Percentiles rank a stretch among this genome's conserved stretches.
Conservation (phyloP, 768 basidiomycete species). For the Trametes cubensis region DNA sequence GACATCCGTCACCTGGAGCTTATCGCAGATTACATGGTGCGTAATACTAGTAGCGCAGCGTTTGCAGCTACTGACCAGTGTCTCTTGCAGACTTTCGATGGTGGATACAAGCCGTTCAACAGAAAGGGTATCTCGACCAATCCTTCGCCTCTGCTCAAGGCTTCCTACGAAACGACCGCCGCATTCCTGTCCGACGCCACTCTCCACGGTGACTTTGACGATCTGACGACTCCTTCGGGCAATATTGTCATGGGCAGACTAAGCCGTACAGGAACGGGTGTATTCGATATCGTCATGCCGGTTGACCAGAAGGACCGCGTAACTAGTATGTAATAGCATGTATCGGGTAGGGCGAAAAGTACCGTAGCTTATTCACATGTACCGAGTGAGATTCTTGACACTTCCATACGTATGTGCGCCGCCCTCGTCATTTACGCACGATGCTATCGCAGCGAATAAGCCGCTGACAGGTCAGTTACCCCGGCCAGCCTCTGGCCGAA, state of each 20-base stretch:
- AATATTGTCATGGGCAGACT: conserved; percentile 91
- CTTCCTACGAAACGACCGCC: conserved; percentile 96
- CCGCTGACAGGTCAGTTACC: no score
- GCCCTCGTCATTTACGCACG: not conserved
- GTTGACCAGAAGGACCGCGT: conserved; percentile 23
- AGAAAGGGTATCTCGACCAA: conserved; percentile 91
- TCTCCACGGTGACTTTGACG: conserved; percentile 93
- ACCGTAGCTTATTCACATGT: conserved; percentile 13
- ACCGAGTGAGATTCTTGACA: not conserved
- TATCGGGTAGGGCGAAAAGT: conserved; percentile 14
- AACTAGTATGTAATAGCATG: conserved; percentile 10
- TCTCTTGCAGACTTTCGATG: conserved; percentile 83
- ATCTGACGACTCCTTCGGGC: conserved; percentile 86
- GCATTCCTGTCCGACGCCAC: conserved; percentile 92
- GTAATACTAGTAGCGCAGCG: conserved; percentile 30
- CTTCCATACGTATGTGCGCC: conserved; percentile 5
- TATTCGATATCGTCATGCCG: conserved; percentile 84
- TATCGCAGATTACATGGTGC: conserved; percentile 99
- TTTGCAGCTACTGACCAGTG: not conserved
- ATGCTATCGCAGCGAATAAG: not conserved
- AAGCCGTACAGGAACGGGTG: conserved; percentile 89
- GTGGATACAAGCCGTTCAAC: conserved; percentile 98
- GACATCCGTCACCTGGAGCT: conserved; percentile 92
- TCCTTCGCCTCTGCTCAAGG: conserved; percentile 95
- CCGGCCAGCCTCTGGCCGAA: no score